These are phyloP conservation scores for Pinus taeda DNA, from an alignment of 75 land plant genomes.

Conservation along the genomic window DNA sequence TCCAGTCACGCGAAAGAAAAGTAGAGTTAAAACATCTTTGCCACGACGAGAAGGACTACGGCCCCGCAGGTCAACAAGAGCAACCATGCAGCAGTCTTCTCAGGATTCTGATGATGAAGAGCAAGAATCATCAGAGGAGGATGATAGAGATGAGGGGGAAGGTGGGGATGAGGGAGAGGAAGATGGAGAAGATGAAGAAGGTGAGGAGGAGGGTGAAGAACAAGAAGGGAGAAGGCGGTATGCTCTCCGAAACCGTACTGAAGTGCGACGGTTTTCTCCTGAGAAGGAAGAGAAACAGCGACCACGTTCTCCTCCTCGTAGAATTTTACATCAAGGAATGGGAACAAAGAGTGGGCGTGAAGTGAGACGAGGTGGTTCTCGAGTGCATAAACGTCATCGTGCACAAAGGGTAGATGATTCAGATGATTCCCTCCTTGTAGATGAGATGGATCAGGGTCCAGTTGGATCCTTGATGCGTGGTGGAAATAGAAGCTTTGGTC, in stretches of 20 bases:
- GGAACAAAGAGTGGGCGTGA: slow-evolving; percentile 73
- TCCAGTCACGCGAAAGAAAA: slow-evolving; percentile 40
- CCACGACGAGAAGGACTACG: slow-evolving; percentile 93
- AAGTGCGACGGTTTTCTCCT: slow-evolving; percentile 74
- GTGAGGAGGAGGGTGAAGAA: slow-evolving; percentile 84
- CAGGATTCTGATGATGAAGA: slow-evolving; percentile 57
- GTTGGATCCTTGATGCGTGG: slow-evolving; percentile 67
- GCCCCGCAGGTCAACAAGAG: slow-evolving; percentile 61
- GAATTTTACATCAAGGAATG: slow-evolving; percentile 70
- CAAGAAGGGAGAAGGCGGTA: slow-evolving; percentile 87
- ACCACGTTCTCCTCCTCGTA: slow-evolving; percentile 60
- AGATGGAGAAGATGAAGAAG: slow-evolving; percentile 79
- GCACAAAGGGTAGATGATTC: slow-evolving; percentile 75
- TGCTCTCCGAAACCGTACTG: slow-evolving; percentile 88
- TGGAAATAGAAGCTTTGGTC: slow-evolving; percentile 51
- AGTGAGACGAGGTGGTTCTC: slow-evolving; percentile 61
- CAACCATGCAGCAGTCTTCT: slow-evolving; percentile 33
- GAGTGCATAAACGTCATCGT: slow-evolving; percentile 80
- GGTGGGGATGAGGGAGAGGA: slow-evolving; percentile 65
- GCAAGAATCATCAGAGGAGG: slow-evolving; percentile 54
- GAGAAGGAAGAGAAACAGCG: slow-evolving; percentile 73
- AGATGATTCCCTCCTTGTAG: slow-evolving; percentile 98
- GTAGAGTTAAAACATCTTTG: slow-evolving; percentile 16
- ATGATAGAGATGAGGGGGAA: slow-evolving; percentile 55
- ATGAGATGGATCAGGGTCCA: slow-evolving; percentile 91